A percentile compares a stretch with the other conserved stretches of the same genome.
phyloP scores from a whole-genome alignment of 495 filamentous ascomycete genomes.

The Penicillium maclennaniae region DNA sequence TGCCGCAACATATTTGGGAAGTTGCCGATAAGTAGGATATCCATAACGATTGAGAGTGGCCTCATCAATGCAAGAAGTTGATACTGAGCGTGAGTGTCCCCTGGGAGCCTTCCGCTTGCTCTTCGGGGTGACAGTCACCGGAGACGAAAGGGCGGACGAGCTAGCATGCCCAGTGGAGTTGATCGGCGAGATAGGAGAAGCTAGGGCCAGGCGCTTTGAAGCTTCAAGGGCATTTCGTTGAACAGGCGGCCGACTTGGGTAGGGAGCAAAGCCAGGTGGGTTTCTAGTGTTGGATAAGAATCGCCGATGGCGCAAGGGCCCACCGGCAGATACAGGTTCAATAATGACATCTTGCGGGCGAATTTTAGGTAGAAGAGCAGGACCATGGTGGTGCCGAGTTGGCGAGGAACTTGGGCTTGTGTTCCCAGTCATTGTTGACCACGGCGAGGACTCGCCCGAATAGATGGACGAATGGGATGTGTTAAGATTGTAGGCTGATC shows the following conservation, averaged over 20 bases:
- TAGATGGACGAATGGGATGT: constrained; percentile 49
- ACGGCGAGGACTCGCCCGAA: constrained; percentile 72
- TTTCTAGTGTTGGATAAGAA: constrained; percentile 56
- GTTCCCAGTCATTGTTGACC: constrained; percentile 64
- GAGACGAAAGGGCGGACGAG: constrained; percentile 53
- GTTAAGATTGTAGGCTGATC: constrained; percentile 40
- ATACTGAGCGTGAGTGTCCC: constrained; percentile 58
- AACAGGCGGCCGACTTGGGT: constrained; percentile 34
- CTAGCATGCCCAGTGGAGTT: constrained; percentile 36
- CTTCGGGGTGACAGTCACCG: constrained; percentile 55
- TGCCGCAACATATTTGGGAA: constrained; percentile 60
- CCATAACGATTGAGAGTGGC: constrained; percentile 63
- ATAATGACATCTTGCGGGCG: constrained; percentile 78
- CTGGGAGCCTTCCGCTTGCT: constrained; percentile 40
- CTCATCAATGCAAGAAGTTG: constrained; percentile 66
- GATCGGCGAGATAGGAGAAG: constrained; percentile 48
- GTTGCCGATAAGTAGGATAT: constrained; percentile 76
- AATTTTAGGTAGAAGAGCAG: constrained; percentile 81
- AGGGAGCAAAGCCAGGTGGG: constrained; percentile 43
- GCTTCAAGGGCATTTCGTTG: constrained; percentile 64
- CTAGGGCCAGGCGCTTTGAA: constrained; percentile 53
- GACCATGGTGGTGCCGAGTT: constrained; percentile 69
- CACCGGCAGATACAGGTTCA: constrained; percentile 43
- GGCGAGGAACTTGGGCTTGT: constrained; percentile 74
- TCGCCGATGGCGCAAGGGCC: constrained; percentile 48